A percentile compares a stretch with the other conserved stretches of the same genome.
Conservation (phyloP, 176 grass and related monocot species). For the Hsuehochloa calcarea region DNA sequence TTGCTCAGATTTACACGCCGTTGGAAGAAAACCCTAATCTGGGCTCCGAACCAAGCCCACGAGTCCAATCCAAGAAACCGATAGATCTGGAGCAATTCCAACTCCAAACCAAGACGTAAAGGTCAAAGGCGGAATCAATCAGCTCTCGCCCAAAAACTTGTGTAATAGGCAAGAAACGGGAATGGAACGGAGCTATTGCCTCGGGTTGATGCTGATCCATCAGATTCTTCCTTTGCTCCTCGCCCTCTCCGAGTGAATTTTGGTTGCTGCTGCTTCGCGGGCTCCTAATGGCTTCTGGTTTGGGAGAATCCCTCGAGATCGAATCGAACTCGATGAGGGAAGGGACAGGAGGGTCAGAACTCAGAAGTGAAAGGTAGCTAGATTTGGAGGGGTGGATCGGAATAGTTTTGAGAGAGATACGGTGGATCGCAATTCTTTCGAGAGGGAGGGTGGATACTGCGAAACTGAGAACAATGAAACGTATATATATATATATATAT, state of each 20-base stretch:
- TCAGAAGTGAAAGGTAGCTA: not conserved
- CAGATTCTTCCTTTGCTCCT: not conserved
- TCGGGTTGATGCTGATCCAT: constrained; percentile 38
- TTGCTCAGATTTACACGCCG: not conserved
- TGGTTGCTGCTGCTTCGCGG: not conserved
- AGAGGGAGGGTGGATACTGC: not conserved
- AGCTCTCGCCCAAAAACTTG: not conserved
- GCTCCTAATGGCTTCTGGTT: not conserved
- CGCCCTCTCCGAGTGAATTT: not conserved
- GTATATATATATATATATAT: too few species aligned
- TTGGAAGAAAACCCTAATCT: not conserved
- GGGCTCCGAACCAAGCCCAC: not conserved
- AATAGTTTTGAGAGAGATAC: not conserved
- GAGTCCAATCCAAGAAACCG: not conserved
- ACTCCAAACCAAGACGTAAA: not conserved
- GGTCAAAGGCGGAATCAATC: not conserved
- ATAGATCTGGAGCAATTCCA: constrained; percentile 1
- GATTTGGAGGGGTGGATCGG: not conserved
- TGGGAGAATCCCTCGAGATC: constrained; percentile 1
- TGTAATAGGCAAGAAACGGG: not conserved
- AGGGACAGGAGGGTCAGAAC: not conserved
- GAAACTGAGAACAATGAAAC: too few species aligned
- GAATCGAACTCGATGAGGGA: constrained; percentile 9
- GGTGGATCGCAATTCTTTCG: not conserved
- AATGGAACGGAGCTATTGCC: constrained; percentile 7